Percentiles rank a stretch among this genome's conserved stretches.
Evolutionary conservation across 2,329 filamentous ascomycete genomes (phyloP).

Genomic region (Amesomyces nigricolor): DNA sequence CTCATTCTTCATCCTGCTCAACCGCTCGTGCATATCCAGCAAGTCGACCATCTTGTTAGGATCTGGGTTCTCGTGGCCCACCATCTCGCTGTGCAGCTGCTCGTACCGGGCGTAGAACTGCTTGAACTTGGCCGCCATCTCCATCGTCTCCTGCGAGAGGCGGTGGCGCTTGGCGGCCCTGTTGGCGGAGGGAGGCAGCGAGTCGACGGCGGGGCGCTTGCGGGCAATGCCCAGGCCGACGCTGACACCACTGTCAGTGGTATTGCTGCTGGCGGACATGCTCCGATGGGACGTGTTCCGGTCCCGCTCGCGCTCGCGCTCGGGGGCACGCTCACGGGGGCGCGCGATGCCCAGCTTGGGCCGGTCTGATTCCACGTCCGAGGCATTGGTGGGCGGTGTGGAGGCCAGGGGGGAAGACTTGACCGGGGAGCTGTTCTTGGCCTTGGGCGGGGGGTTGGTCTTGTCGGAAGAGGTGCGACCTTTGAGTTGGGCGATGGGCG

Average conservation of each 20-base stretch:
- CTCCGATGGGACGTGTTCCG: slow-evolving; percentile 26
- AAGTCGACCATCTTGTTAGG: slow-evolving; percentile 47
- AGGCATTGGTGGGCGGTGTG: slow-evolving; percentile 60
- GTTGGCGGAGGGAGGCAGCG: slow-evolving; percentile 27
- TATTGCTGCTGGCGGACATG: slow-evolving; percentile 29
- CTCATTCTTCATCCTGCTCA: slow-evolving; percentile 53
- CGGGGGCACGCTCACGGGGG: slow-evolving; percentile 20
- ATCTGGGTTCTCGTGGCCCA: slow-evolving; percentile 44
- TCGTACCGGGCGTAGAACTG: slow-evolving; percentile 52
- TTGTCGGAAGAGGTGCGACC: slow-evolving; percentile 41
- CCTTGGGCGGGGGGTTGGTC: slow-evolving; percentile 32
- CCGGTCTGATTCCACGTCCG: slow-evolving; percentile 49
- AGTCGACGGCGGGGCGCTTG: slow-evolving; percentile 20
- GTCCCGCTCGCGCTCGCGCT: slow-evolving; percentile 16
- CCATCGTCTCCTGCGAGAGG: slow-evolving; percentile 44
- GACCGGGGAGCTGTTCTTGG: slow-evolving; percentile 35
- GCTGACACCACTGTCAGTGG: slow-evolving; percentile 13
- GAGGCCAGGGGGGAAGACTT: slow-evolving; percentile 63
- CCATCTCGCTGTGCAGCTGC: slow-evolving; percentile 51
- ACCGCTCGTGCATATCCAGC: slow-evolving; percentile 48
- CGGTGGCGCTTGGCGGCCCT: slow-evolving; percentile 35
- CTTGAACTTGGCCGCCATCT: slow-evolving; percentile 52
- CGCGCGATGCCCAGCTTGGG: slow-evolving; percentile 28
- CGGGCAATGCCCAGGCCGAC: slow-evolving; percentile 3
- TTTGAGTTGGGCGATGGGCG: slow-evolving; percentile 29